Conservation (phyloP, 2,329 filamentous ascomycete genomes). For the Alternaria incomplexa region DNA sequence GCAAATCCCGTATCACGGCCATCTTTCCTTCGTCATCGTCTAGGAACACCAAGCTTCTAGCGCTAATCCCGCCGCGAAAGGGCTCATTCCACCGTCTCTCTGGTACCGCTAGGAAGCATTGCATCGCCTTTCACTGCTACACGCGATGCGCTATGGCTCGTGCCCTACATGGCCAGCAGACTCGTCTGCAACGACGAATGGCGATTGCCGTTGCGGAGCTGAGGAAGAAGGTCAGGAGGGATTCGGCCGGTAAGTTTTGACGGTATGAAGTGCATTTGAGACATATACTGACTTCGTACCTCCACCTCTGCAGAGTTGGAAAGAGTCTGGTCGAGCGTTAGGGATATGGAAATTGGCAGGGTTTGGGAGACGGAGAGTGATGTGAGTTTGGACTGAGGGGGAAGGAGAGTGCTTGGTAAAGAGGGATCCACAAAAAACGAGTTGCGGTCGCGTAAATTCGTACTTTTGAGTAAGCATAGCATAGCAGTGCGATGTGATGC, state of each 20-base stretch:
- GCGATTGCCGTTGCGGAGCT: not conserved
- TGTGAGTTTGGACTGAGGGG: not conserved
- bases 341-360: not conserved
- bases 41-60: not conserved
- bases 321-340: not conserved
- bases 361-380: not conserved
- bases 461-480: not conserved
- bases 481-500: not conserved
- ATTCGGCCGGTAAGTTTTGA: not conserved
- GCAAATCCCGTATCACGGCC: not conserved
- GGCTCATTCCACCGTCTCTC: not conserved
- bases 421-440: not conserved
- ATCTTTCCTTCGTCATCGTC: not conserved
- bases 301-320: not conserved
- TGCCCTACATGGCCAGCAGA: not conserved
- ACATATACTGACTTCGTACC: not conserved
- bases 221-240: not conserved
- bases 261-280: not conserved
- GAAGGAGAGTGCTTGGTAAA: not conserved
- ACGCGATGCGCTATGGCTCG: not conserved
- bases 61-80: not conserved
- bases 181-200: not conserved
- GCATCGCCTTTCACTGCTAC: not conserved
- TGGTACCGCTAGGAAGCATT: not conserved
- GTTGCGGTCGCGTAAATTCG: not conserved